Conservation (phyloP, 1,284 basidiomycete genomes). For the Apiotrichum mycotoxinovorans region DNA sequence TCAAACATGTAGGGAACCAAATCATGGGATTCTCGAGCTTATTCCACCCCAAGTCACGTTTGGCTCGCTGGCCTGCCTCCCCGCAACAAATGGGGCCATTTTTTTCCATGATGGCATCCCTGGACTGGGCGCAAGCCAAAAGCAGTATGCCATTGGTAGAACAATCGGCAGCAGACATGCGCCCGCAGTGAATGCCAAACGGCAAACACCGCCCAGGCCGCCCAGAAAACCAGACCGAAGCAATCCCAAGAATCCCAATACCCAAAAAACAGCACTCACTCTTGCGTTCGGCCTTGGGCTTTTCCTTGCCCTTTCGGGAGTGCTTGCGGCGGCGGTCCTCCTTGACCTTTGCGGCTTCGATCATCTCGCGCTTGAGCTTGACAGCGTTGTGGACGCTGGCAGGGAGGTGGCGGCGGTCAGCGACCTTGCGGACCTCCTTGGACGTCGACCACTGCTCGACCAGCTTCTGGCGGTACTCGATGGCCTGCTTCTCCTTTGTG, state of each 20-base stretch:
- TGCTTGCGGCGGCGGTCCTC: constrained; percentile 90
- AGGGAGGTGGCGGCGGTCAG: constrained; percentile 81
- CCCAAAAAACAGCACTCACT: constrained; percentile 46
- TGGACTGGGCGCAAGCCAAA: neutral
- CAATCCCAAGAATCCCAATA: neutral
- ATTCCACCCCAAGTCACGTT: too few relatives aligned
- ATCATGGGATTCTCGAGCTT: neutral
- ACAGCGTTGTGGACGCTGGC: constrained; percentile 83
- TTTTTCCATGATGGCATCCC: neutral
- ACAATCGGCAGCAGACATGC: too few relatives aligned
- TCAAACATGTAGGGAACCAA: neutral
- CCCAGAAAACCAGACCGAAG: neutral
- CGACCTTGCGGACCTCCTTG: constrained; percentile 73
- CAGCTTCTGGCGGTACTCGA: constrained; percentile 88
- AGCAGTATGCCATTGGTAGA: neutral
- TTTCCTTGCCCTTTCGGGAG: constrained; percentile 74
- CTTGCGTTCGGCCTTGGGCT: constrained; percentile 88
- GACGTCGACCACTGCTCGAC: constrained; percentile 86
- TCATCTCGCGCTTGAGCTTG: constrained; percentile 87
- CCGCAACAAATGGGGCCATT: too few relatives aligned
- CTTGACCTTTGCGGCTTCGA: constrained; percentile 83
- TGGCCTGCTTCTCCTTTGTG: constrained; percentile 83
- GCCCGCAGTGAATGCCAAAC: neutral
- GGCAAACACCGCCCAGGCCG: too few relatives aligned
- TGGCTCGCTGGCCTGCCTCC: neutral